Conservation (phyloP, 768 basidiomycete genomes). For the Lanmaoa pseudosensibilis region DNA sequence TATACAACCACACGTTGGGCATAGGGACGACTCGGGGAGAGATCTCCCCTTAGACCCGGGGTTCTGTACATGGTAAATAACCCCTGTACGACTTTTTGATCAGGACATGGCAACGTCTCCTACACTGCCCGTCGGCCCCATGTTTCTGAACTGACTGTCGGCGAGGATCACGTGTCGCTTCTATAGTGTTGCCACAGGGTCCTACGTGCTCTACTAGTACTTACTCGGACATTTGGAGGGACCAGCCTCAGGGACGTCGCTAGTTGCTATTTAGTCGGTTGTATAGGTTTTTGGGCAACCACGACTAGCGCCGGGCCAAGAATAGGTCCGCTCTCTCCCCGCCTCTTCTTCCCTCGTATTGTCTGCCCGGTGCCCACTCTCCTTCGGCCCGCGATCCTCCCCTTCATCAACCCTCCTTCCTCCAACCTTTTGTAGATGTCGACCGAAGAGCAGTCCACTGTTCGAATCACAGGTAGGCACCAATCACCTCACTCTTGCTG, state of each 20-base stretch:
- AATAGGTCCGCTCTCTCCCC: not conserved
- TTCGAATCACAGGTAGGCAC: conserved; percentile 28
- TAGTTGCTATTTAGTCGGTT: too few relatives aligned
- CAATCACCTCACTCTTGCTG: not conserved
- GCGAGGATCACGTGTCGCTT: too few relatives aligned
- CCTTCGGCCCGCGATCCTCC: not conserved
- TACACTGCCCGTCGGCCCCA: too few relatives aligned
- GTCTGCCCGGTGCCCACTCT: not conserved
- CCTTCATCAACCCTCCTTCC: not conserved
- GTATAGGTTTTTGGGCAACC: too few relatives aligned
- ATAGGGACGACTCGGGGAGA: not conserved
- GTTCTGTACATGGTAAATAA: not conserved
- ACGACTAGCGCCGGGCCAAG: not conserved
- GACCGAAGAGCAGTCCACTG: conserved; percentile 12
- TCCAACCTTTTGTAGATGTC: conserved; percentile 19
- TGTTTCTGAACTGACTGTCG: too few relatives aligned
- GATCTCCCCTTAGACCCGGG: not conserved
- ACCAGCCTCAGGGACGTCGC: too few relatives aligned
- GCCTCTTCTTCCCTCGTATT: not conserved
- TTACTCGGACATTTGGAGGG: too few relatives aligned
- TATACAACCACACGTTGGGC: not conserved
- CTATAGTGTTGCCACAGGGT: too few relatives aligned
- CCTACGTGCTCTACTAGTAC: too few relatives aligned
- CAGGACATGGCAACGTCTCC: too few relatives aligned
- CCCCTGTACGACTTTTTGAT: not conserved